Percentiles rank a stretch among this genome's conserved stretches.
phyloP scores from a whole-genome alignment of 257 asterid species.

The Hygrophila difformis region DNA sequence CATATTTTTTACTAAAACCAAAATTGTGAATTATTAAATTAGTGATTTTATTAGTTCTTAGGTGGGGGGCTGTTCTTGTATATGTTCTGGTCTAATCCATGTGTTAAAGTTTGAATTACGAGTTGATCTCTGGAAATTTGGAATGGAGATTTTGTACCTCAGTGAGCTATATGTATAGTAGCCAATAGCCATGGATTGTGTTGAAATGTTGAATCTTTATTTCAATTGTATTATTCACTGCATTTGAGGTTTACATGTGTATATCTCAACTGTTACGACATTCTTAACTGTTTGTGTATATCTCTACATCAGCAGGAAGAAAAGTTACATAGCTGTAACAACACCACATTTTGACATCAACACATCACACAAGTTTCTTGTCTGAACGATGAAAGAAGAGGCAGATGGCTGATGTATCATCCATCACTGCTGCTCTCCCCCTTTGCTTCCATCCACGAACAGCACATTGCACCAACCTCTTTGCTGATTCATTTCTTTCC shows the following conservation, averaged over 20 bases:
- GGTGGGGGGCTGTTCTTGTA: background rate
- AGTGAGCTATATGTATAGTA: no score
- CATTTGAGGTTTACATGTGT: no score
- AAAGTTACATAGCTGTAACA: no score
- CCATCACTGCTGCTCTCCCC: conserved; percentile 49
- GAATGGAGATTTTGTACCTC: no score
- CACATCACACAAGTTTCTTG: background rate
- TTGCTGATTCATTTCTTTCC: conserved; percentile 47
- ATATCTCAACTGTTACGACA: no score
- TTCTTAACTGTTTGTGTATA: no score
- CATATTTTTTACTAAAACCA: conserved; percentile 10
- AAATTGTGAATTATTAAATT: conserved; percentile 13
- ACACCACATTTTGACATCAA: no score
- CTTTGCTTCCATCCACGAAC: conserved; percentile 54
- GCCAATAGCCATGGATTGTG: no score
- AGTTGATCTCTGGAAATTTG: no score
- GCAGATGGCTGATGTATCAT: conserved; percentile 68
- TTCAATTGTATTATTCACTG: no score
- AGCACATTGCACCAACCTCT: conserved; percentile 53
- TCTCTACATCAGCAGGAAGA: no score
- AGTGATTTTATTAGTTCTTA: background rate
- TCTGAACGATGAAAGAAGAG: conserved; percentile 41
- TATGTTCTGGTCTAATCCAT: background rate
- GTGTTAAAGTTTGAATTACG: background rate
- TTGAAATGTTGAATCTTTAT: background rate